phyloP scores from a whole-genome alignment of 2,329 filamentous ascomycete species.

The Cladosporium colombiae region DNA sequence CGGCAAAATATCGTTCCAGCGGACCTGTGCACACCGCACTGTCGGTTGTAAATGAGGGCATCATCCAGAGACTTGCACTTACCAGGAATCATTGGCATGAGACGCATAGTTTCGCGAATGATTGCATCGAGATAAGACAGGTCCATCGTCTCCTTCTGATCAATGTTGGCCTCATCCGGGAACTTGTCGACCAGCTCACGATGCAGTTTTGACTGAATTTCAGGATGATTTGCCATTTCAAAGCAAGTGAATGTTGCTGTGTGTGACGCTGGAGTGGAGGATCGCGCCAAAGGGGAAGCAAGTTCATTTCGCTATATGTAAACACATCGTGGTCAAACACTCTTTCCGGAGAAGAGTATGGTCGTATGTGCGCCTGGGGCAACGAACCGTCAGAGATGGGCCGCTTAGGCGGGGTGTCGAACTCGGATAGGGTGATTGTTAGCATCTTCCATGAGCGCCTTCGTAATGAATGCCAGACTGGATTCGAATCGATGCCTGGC shows the following conservation, averaged over 20 bases:
- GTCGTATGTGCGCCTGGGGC: constrained; percentile 40
- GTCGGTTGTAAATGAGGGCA: background rate
- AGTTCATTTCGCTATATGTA: constrained; percentile 35
- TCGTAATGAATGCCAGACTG: no score
- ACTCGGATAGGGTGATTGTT: no score
- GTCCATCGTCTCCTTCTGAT: constrained; percentile 16
- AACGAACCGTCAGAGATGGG: constrained; percentile 34
- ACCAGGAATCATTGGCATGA: constrained; percentile 27
- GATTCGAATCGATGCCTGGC: no score
- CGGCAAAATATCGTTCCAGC: constrained; percentile 23
- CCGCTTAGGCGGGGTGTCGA: constrained; percentile 9
- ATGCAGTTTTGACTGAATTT: constrained; percentile 13
- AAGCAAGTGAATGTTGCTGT: constrained; percentile 23
- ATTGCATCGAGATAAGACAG: constrained; percentile 23
- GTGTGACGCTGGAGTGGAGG: constrained; percentile 41
- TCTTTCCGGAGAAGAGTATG: constrained; percentile 44
- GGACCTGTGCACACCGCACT: background rate
- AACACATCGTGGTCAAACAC: constrained; percentile 41
- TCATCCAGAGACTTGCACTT: background rate
- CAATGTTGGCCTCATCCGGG: constrained; percentile 19
- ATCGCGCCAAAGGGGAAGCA: constrained; percentile 31
- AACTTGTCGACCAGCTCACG: constrained; percentile 20
- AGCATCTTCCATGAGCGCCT: no score
- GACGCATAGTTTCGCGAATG: constrained; percentile 24
- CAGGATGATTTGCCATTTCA: constrained; percentile 19